phyloP scores from a whole-genome alignment of 73 alveolate species.

The Paramecium primaurelia region DNA sequence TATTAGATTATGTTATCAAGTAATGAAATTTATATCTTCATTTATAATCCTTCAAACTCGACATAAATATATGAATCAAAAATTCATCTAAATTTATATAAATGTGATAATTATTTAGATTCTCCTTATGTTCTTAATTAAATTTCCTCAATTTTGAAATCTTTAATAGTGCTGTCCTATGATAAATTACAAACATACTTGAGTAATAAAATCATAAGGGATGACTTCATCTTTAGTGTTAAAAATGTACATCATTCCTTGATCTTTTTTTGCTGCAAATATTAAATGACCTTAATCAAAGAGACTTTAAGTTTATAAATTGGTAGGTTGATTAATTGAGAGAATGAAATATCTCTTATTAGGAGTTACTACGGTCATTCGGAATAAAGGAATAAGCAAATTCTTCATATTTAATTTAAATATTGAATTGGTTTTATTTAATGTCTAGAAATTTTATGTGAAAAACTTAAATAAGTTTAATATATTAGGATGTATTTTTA shows the following conservation, averaged over 20 bases:
- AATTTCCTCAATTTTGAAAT: neutral
- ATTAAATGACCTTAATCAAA: neutral
- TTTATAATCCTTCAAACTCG: neutral
- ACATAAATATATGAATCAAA: neutral
- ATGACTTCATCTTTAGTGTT: neutral
- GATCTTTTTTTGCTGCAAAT: constrained; percentile 13
- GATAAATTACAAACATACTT: neutral
- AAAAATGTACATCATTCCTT: constrained; percentile 8
- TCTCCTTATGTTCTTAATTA: neutral
- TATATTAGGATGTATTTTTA: neutral
- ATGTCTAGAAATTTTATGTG: neutral
- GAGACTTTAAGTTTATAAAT: neutral
- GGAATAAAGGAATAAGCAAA: neutral
- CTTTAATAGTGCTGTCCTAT: neutral
- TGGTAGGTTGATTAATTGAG: neutral
- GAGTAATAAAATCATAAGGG: neutral
- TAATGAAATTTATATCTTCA: neutral
- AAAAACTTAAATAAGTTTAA: neutral
- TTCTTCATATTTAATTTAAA: neutral
- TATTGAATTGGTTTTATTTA: neutral
- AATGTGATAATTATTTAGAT: neutral
- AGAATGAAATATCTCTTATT: constrained; percentile 5
- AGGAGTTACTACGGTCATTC: neutral
- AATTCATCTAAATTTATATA: neutral
- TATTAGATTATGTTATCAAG: neutral